phyloP scores from a whole-genome alignment of 164 flowering plant species.

The Chimonanthus praecox region DNA sequence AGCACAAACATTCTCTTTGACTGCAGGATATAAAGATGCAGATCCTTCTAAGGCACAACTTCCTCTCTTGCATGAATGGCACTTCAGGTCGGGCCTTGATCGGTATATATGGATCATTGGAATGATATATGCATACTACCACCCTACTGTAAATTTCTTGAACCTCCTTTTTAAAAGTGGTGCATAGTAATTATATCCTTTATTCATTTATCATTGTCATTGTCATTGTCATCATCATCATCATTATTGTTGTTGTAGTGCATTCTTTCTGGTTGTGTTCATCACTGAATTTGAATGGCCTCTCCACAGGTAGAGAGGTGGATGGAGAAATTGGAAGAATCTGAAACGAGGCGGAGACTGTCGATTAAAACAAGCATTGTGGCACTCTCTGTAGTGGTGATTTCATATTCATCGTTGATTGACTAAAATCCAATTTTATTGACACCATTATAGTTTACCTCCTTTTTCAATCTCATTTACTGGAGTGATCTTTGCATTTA shows the following conservation, averaged over 20 bases:
- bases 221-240: neutral
- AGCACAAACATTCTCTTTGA: conserved; percentile 5
- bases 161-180: neutral
- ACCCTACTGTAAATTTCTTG: conserved; percentile 65
- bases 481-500: conserved; percentile 3
- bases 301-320: conserved; percentile 72
- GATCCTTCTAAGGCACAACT: conserved; percentile 82
- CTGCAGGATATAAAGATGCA: conserved; percentile 49
- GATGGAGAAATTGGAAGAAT: conserved; percentile 96
- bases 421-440: neutral
- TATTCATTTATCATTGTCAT: neutral
- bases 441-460: neutral
- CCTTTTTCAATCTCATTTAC: conserved; percentile 2
- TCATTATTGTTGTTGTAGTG: neutral
- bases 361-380: conserved; percentile 64
- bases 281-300: conserved; percentile 3
- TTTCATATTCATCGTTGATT: conserved; percentile 14
- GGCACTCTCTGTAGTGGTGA: conserved; percentile 57
- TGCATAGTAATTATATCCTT: neutral
- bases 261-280: neutral
- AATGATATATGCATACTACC: conserved; percentile 95
- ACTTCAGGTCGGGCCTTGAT: conserved; percentile 97
- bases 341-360: conserved; percentile 59
- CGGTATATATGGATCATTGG: conserved; percentile 98
- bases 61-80: conserved; percentile 94